Evolutionary conservation across 2,329 filamentous ascomycete species (phyloP), one percentile per base, ranked within the genome.

Genomic region (Coleophoma eucalyptorum): DNA sequence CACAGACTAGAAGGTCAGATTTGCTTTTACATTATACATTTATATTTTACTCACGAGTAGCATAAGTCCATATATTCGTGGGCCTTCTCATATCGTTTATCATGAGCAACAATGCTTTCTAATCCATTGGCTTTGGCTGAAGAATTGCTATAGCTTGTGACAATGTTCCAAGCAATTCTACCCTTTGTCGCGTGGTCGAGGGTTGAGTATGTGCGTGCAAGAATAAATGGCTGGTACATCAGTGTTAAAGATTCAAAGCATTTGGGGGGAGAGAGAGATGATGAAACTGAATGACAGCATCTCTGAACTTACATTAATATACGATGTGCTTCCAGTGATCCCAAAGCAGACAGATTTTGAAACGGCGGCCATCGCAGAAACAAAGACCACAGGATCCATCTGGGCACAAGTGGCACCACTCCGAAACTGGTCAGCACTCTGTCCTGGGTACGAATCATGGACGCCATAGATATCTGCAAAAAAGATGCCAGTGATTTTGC

Each of bases 301-400:
- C 26, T 3, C 6, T 26, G 4, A 8, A 38, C 35, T 18, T 4
- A 38, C 35, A 38, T 38, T 38, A 11, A 38, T 15, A 52, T 87
- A 87, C 0, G 81, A 85, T 1, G 83, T 86, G 2, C 79, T 78
- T 0, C 83, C 76, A 0, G 84, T 87, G 1, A 87, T 80, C 1
- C 83, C 83, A 51, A 87, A 86, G 0, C 77, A 80, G 13, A 87
- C 75, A 52, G 73, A 84, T 55, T 78, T 76, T 0, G 84, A 87
- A 0, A 72, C 83, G 0, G 83, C 82, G 0, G 83, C 83, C 83
- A 87, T 86, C 3, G 83, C 81, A 3, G 82, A 75, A 0, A 87
- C 72, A 2, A 83, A 73, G 1, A 76, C 74, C 2, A 86, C 60
- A 0, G 83, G 83, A 61, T 87, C 60, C 35, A 38, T 38, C 35